These are phyloP conservation scores for Irpex sp. DNA, from an alignment of 1,284 basidiomycete species.

Conservation along the genomic window DNA sequence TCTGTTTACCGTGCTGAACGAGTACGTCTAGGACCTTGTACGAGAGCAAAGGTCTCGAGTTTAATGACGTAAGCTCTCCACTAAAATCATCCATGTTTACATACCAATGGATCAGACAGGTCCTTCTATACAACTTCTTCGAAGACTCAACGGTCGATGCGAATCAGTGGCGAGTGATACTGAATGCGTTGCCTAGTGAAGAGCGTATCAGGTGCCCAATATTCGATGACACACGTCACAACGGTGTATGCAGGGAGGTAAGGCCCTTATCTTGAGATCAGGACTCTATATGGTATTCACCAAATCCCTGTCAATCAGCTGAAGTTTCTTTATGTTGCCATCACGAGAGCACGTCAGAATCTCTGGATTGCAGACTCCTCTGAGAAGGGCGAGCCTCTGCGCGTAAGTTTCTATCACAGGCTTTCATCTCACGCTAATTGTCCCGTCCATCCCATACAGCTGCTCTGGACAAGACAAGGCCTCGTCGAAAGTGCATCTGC, in stretches of 20 bases:
- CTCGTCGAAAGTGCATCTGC: too few species aligned
- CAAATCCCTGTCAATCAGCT: slow-evolving; percentile 44
- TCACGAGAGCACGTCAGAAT: slow-evolving; percentile 74
- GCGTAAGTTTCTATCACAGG: slow-evolving; percentile 17
- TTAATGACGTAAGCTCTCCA: slow-evolving; percentile 42
- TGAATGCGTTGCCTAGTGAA: slow-evolving; percentile 45
- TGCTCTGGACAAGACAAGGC: too few species aligned
- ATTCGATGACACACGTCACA: slow-evolving; percentile 63
- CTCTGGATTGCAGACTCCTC: slow-evolving; percentile 76
- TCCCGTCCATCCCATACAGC: too few species aligned
- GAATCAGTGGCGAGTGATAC: slow-evolving; percentile 67
- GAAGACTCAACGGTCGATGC: slow-evolving; percentile 62
- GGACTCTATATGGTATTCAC: too few species aligned
- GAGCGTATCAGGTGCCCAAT: slow-evolving; percentile 35
- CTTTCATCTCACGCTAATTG: too few species aligned
- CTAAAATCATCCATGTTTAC: too few species aligned
- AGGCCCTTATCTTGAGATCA: neutral
- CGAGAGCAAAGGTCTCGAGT: slow-evolving; percentile 81
- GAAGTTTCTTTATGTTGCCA: slow-evolving; percentile 76
- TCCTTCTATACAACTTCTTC: slow-evolving; percentile 79
- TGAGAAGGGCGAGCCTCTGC: slow-evolving; percentile 63
- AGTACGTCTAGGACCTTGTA: slow-evolving; percentile 65
- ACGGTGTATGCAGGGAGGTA: slow-evolving; percentile 70
- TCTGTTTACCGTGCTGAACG: too few species aligned
- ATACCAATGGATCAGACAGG: slow-evolving; percentile 43